These are phyloP conservation scores for Sugiyamaella grinbergsii DNA, from an alignment of 1,139 yeast species.

Conservation along the genomic window DNA sequence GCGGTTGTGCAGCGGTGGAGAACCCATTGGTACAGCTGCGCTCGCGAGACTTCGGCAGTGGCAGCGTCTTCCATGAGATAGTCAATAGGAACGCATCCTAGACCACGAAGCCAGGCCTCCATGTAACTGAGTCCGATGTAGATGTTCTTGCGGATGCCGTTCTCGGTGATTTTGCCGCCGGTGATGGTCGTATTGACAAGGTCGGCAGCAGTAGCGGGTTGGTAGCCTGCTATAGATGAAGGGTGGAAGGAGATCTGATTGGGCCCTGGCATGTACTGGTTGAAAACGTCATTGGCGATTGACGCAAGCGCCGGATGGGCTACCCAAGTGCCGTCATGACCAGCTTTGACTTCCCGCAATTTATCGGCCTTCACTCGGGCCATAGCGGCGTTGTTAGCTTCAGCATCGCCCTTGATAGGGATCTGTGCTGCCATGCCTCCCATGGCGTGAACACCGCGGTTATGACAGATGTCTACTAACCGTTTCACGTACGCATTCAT, in stretches of 20 bases:
- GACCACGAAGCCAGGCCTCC: conserved; percentile 78
- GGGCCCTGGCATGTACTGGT: conserved; percentile 76
- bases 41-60: conserved; percentile 78
- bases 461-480: conserved; percentile 68
- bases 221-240: conserved; percentile 46
- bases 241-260: conserved; percentile 66
- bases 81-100: conserved; percentile 80
- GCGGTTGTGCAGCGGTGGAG: conserved; percentile 65
- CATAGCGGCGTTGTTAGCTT: conserved; percentile 64
- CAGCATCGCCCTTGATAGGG: conserved; percentile 67
- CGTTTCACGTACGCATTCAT: conserved; percentile 69
- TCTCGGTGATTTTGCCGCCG: conserved; percentile 64
- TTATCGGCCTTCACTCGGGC: conserved; percentile 69
- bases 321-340: conserved; percentile 81
- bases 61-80: conserved; percentile 85
- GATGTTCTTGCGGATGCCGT: conserved; percentile 68
- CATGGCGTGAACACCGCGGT: conserved; percentile 74
- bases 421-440: conserved; percentile 86
- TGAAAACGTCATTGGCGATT: conserved; percentile 70
- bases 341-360: conserved; percentile 68
- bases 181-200: conserved; percentile 67
- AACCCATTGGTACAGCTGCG: conserved; percentile 81
- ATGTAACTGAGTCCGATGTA: conserved; percentile 71
- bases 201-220: conserved; percentile 58
- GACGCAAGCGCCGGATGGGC: conserved; percentile 79